These are phyloP conservation scores for Acer negundo DNA, from an alignment of 345 rosid genomes.

Conservation along the genomic window DNA sequence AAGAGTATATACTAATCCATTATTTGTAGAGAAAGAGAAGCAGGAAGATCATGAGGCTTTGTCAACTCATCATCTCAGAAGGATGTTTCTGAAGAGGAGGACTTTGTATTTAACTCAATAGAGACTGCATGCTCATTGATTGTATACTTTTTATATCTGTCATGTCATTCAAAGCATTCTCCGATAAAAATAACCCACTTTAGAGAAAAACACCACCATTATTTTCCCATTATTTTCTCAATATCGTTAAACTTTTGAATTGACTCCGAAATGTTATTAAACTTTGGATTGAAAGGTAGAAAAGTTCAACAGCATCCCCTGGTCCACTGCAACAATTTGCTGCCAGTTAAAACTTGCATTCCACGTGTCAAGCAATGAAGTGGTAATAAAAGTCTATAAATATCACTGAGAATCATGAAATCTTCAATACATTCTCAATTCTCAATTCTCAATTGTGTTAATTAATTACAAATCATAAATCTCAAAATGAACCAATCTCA, in stretches of 20 bases:
- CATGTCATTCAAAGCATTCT: too few relatives aligned
- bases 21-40: slow-evolving; percentile 27
- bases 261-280: neutral
- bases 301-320: neutral
- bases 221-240: too few relatives aligned
- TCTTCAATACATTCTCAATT: neutral
- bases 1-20: slow-evolving; percentile 4
- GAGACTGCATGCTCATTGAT: neutral
- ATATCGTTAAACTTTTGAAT: too few relatives aligned
- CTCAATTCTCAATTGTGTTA: neutral
- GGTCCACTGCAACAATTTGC: slow-evolving; percentile 4
- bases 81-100: slow-evolving; percentile 41
- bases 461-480: neutral
- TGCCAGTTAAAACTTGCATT: neutral
- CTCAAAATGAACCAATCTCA: slow-evolving; percentile 17
- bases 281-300: neutral
- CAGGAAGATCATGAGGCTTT: slow-evolving; percentile 19
- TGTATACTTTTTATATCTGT: too few relatives aligned
- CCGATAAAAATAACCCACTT: too few relatives aligned
- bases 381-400: slow-evolving; percentile 1
- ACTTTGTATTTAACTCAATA: slow-evolving; percentile 38
- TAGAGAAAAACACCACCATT: too few relatives aligned
- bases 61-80: slow-evolving; percentile 26
- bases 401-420: neutral
- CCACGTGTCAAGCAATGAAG: slow-evolving; percentile 2